These are phyloP conservation scores for Nothophytophthora sp. DNA, from an alignment of 352 stramenopile genomes.

Conservation along the genomic window DNA sequence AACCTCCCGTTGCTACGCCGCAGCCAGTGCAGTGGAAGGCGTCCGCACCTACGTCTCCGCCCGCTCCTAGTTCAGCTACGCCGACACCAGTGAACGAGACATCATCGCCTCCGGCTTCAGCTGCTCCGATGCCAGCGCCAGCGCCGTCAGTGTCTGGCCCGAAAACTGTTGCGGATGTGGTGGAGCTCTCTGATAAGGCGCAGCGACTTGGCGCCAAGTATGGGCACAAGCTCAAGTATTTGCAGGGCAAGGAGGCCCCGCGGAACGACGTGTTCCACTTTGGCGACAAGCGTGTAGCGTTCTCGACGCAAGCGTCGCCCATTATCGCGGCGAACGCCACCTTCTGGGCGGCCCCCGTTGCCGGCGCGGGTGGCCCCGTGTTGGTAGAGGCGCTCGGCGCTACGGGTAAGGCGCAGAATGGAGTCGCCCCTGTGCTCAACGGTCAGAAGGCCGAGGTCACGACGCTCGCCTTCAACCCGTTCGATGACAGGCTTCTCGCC, in stretches of 20 bases:
- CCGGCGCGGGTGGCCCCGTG: constrained; percentile 65
- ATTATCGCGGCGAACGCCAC: constrained; percentile 56
- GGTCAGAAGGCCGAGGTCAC: constrained; percentile 69
- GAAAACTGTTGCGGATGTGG: constrained; percentile 10
- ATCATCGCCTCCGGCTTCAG: constrained; percentile 2
- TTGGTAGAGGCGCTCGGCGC: constrained; percentile 48
- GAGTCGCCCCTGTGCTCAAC: constrained; percentile 48
- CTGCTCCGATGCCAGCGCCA: constrained; percentile 3
- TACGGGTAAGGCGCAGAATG: constrained; percentile 50
- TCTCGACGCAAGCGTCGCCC: constrained; percentile 40
- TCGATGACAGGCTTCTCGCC: constrained; percentile 50
- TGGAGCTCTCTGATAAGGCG: constrained; percentile 62
- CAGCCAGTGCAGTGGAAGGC: constrained; percentile 10
- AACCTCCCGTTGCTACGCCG: constrained; percentile 1
- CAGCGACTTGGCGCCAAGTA: constrained; percentile 68
- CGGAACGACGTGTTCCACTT: constrained; percentile 65
- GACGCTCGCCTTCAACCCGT: constrained; percentile 64
- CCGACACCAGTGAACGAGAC: not conserved
- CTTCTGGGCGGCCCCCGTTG: constrained; percentile 59
- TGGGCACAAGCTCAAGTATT: constrained; percentile 83
- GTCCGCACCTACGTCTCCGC: not conserved
- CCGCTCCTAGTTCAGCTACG: not conserved
- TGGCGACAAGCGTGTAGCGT: constrained; percentile 42
- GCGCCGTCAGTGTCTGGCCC: not conserved
- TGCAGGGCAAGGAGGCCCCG: constrained; percentile 58